Evolutionary conservation across 179 eudicot genomes (phyloP).

Genomic region (Monotropa hypopitys): DNA sequence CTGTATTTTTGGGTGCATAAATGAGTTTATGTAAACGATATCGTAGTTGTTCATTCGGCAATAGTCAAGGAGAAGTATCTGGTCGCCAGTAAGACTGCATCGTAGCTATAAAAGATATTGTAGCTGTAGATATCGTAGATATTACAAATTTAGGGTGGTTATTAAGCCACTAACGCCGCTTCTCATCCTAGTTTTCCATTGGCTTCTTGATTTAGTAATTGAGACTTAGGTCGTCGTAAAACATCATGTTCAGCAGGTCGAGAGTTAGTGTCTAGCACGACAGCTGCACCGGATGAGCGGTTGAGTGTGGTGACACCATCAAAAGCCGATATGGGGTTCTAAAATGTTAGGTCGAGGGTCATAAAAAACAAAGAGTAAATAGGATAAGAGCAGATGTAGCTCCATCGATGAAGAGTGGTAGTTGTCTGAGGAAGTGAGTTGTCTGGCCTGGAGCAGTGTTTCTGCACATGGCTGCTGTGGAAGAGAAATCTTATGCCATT

Average conservation of each 20-base stretch:
- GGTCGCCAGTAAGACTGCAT: constrained; percentile 4
- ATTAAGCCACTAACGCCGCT: constrained; percentile 22
- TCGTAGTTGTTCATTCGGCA: constrained; percentile 29
- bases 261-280: background rate
- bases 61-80: constrained; percentile 29
- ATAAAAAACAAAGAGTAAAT: background rate
- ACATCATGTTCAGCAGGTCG: constrained; percentile 7
- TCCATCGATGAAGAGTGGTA: background rate
- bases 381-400: background rate
- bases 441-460: background rate
- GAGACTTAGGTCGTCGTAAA: constrained; percentile 30
- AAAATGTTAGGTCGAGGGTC: background rate
- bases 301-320: background rate
- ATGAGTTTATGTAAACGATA: constrained; percentile 26
- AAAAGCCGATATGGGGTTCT: background rate
- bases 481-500: too few relatives aligned
- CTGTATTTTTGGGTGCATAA: constrained; percentile 30
- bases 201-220: constrained; percentile 18
- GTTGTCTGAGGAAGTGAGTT: background rate
- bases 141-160: too few relatives aligned
- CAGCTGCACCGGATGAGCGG: background rate
- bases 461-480: background rate
- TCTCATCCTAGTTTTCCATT: constrained; percentile 19
- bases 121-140: too few relatives aligned
- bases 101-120: too few relatives aligned